phyloP scores from a whole-genome alignment of 139 green algal genomes.

The Edaphochlamys debaryana region DNA sequence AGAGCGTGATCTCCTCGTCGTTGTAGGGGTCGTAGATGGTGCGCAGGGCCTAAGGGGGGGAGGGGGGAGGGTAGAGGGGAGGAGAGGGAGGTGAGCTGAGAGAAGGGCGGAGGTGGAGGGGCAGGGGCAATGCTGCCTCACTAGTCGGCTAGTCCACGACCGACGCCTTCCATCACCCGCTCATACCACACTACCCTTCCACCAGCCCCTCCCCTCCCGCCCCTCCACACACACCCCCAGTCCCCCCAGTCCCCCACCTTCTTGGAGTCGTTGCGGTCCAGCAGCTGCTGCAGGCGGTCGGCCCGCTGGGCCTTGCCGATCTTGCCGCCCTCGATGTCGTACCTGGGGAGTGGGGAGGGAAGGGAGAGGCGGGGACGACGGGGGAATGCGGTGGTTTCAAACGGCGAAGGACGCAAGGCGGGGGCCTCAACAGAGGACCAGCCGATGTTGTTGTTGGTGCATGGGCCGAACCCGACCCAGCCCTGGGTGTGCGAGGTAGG shows the following conservation, averaged over 20 bases:
- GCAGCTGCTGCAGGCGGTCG: slow-evolving; percentile 85
- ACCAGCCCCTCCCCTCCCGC: too few species aligned
- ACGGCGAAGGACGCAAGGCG: too few species aligned
- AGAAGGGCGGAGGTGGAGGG: too few species aligned
- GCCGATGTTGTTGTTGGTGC: too few species aligned
- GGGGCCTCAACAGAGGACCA: too few species aligned
- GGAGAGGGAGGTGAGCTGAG: background rate
- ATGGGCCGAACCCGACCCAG: too few species aligned
- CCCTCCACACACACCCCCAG: too few species aligned
- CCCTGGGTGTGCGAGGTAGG: too few species aligned
- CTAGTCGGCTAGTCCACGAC: too few species aligned
- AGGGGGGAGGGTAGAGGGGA: background rate
- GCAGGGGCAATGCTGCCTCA: too few species aligned
- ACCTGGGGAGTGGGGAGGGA: slow-evolving; percentile 41
- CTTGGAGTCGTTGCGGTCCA: slow-evolving; percentile 75
- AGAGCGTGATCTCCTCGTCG: slow-evolving; percentile 93
- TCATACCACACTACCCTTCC: too few species aligned
- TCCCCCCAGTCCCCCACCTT: slow-evolving; percentile 37
- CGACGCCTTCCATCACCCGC: too few species aligned
- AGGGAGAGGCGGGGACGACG: background rate
- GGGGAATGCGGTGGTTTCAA: background rate
- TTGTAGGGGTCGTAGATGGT: slow-evolving; percentile 98
- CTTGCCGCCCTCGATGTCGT: slow-evolving; percentile 81
- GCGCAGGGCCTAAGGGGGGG: slow-evolving; percentile 61
- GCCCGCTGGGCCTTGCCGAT: slow-evolving; percentile 66